phyloP scores from a whole-genome alignment of 192 early-diverging fungal genomes.

The Fimicolochytrium jonesii region DNA sequence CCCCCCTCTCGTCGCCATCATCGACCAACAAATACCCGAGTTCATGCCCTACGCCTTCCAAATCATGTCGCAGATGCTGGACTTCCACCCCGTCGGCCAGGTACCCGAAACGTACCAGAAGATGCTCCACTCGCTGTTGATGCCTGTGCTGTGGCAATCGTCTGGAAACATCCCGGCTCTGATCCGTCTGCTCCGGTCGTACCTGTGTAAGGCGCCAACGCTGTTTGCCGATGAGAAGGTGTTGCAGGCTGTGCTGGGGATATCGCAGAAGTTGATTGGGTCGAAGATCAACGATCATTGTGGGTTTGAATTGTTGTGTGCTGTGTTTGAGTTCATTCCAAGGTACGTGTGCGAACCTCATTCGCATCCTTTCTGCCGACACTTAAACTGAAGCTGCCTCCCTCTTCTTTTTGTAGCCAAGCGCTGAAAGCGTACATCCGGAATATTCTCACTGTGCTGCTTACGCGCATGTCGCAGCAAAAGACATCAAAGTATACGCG shows the following conservation, averaged over 20 bases:
- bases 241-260: constrained; percentile 81
- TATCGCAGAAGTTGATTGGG: constrained; percentile 87
- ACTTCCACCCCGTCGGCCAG: constrained; percentile 56
- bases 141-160: constrained; percentile 82
- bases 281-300: constrained; percentile 82
- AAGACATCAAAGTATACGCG: constrained; percentile 60
- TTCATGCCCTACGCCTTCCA: constrained; percentile 98
- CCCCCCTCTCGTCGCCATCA: constrained; percentile 82
- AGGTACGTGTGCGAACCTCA: no score
- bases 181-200: constrained; percentile 82
- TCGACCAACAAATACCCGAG: constrained; percentile 81
- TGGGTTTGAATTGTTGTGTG: constrained; percentile 75
- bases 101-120: constrained; percentile 71
- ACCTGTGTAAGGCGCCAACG: constrained; percentile 67
- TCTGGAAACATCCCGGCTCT: constrained; percentile 91
- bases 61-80: constrained; percentile 83
- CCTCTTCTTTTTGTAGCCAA: no score
- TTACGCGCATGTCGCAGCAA: constrained; percentile 51
- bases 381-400: no score
- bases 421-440: constrained; percentile 51
- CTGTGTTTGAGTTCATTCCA: constrained; percentile 76
- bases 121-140: constrained; percentile 73
- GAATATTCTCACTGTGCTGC: constrained; percentile 57
- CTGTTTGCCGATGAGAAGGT: constrained; percentile 67
- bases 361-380: no score